Evolutionary conservation across 495 filamentous ascomycete species (phyloP).

Genomic region (Hypoxylon rickii): DNA sequence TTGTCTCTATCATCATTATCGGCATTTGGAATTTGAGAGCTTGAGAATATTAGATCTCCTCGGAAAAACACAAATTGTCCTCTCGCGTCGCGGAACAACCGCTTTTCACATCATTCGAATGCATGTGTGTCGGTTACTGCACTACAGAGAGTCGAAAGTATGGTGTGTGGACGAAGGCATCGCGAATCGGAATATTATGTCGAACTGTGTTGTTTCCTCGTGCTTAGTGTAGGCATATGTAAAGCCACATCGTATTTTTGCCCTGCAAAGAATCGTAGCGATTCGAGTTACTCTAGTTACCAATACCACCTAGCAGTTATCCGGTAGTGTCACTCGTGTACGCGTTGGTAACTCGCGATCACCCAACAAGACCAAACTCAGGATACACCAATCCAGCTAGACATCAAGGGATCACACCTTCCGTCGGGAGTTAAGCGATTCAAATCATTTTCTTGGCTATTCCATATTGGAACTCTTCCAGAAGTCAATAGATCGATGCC

Average conservation of each 20-base stretch:
- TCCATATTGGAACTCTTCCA: not conserved
- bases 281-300: constrained; percentile 2
- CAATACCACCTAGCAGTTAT: not conserved
- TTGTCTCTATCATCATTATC: no score
- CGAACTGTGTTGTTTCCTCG: not conserved
- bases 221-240: constrained; percentile 28
- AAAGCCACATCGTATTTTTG: constrained; percentile 1
- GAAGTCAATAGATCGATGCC: not conserved
- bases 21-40: constrained; percentile 8
- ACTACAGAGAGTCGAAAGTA: not conserved
- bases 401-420: constrained; percentile 27
- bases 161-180: not conserved
- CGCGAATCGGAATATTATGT: not conserved
- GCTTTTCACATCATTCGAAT: not conserved
- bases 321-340: no score
- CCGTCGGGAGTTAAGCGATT: constrained; percentile 25
- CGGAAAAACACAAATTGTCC: not conserved
- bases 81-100: not conserved
- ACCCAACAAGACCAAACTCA: not conserved
- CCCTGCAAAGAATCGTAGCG: not conserved
- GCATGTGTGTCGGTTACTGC: not conserved
- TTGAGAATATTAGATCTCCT: not conserved
- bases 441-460: constrained; percentile 15
- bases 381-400: not conserved
- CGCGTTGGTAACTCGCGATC: constrained; percentile 8